These are phyloP conservation scores for Suhomyces anneliseae DNA, from an alignment of 1,139 yeast species.

Conservation along the genomic window DNA sequence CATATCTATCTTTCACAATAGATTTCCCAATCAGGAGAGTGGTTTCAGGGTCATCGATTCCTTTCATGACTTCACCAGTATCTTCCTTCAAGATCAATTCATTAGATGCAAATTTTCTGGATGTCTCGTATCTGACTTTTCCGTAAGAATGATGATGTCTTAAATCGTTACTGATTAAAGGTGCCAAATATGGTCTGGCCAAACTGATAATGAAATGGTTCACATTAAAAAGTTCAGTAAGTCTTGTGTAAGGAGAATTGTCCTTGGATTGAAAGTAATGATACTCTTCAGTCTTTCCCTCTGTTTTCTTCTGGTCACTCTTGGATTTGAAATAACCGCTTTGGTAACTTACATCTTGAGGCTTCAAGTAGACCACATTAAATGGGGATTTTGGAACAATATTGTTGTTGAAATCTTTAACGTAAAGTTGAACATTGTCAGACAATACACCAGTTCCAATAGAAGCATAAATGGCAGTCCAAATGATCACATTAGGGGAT, in stretches of 20 bases:
- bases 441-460: conserved; percentile 68
- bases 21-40: conserved; percentile 5
- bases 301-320: neutral
- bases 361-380: conserved; percentile 40
- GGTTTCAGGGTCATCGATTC: neutral
- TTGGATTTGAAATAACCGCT: conserved; percentile 36
- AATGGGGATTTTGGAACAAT: conserved; percentile 46
- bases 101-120: conserved; percentile 4
- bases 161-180: conserved; percentile 78
- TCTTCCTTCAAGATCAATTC: neutral
- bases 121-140: conserved; percentile 25
- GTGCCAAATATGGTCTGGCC: conserved; percentile 92
- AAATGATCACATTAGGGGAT: conserved; percentile 88
- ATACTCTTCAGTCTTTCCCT: conserved; percentile 4
- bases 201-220: conserved; percentile 87
- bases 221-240: conserved; percentile 90
- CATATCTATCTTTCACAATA: conserved; percentile 21
- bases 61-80: neutral
- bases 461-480: conserved; percentile 81
- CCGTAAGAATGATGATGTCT: conserved; percentile 55
- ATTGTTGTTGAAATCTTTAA: conserved; percentile 65
- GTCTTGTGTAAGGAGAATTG: conserved; percentile 75
- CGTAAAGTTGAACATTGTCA: conserved; percentile 61
- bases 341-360: conserved; percentile 49
- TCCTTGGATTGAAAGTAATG: conserved; percentile 27